These are phyloP conservation scores for Malus orientalis DNA, from an alignment of 306 rosid species.

Conservation along the genomic window DNA sequence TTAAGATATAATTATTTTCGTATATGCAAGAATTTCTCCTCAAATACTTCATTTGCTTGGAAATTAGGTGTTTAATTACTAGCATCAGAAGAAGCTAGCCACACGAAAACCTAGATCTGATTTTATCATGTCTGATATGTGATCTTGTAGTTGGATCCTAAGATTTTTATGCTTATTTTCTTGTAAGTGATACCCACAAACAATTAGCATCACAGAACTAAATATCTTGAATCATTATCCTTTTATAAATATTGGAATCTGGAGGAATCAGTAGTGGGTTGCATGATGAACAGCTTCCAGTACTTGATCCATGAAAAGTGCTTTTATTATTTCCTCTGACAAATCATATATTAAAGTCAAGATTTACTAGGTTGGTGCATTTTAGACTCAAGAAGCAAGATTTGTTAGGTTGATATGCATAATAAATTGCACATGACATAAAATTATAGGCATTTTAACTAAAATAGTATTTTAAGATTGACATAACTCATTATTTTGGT, in stretches of 20 bases:
- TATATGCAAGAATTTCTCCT: not conserved
- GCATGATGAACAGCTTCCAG: not conserved
- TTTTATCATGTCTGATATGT: not conserved
- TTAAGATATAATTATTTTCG: not conserved
- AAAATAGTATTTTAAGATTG: too few species aligned
- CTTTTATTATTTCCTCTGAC: not conserved
- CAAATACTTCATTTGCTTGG: not conserved
- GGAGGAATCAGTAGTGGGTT: not conserved
- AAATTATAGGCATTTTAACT: too few species aligned
- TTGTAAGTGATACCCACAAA: not conserved
- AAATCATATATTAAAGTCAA: not conserved
- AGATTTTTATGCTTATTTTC: not conserved
- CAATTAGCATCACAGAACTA: not conserved
- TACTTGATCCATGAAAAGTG: too few species aligned
- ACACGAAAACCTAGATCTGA: not conserved
- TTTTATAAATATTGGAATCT: not conserved
- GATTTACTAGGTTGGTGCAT: not conserved
- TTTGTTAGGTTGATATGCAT: too few species aligned
- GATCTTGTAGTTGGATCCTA: not conserved
- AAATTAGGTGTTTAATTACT: not conserved
- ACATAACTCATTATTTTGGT: too few species aligned
- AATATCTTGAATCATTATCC: not conserved
- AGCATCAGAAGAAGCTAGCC: not conserved
- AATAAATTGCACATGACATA: too few species aligned
- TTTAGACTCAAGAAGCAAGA: not conserved